phyloP scores from a whole-genome alignment of 345 rosid genomes.

The Fremontodendron californicum region DNA sequence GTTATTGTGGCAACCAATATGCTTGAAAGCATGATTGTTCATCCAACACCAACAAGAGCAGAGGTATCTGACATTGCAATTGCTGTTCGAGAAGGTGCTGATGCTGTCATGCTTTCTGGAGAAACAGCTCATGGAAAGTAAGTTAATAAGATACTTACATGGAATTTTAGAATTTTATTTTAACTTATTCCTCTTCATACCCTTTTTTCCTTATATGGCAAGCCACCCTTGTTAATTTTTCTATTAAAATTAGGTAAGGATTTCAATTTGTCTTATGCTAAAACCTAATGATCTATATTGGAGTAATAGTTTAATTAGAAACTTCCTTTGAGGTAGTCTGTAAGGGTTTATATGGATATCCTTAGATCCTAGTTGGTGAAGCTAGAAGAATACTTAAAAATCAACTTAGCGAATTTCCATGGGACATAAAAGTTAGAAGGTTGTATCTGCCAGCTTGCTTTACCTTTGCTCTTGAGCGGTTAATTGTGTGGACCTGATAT shows the following conservation, averaged over 20 bases:
- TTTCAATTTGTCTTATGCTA: neutral
- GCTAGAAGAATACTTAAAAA: neutral
- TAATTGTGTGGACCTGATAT: too few species aligned
- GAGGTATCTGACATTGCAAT: slow-evolving; percentile 99
- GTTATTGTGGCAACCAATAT: slow-evolving; percentile 98
- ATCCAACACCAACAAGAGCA: slow-evolving; percentile 97
- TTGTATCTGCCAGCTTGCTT: neutral
- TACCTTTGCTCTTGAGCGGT: neutral
- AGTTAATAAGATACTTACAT: too few species aligned
- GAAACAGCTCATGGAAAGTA: slow-evolving; percentile 99
- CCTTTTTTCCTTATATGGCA: neutral
- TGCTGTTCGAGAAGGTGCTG: slow-evolving; percentile 97
- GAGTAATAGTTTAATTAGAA: neutral
- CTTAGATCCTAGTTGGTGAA: neutral
- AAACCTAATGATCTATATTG: neutral
- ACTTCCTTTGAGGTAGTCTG: neutral
- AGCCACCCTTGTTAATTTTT: neutral
- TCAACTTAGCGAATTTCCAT: neutral
- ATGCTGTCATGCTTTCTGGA: slow-evolving; percentile 98
- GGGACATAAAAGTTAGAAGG: too few species aligned
- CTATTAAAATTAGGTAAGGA: neutral
- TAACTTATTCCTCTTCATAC: too few species aligned
- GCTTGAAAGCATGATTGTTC: slow-evolving; percentile 99
- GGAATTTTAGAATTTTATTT: too few species aligned
- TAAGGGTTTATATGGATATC: neutral